Conservation (phyloP, 345 rosid species). For the Brassica incana region DNA sequence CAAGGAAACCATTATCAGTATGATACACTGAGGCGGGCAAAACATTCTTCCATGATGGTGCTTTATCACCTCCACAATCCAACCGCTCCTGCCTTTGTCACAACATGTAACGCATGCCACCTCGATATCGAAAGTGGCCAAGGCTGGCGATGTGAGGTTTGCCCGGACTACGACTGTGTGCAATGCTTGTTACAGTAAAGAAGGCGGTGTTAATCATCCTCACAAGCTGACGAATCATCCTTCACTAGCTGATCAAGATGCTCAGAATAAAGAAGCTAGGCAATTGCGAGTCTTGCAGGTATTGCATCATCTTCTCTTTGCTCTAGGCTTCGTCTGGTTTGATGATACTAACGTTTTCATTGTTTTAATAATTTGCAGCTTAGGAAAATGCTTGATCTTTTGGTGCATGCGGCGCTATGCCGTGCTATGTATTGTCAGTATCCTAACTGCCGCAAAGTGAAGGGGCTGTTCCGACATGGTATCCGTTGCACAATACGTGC, state of each 20-base stretch:
- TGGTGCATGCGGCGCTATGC: conserved; percentile 96
- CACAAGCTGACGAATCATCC: conserved; percentile 95
- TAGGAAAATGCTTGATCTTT: conserved; percentile 96
- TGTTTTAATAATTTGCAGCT: conserved; percentile 59
- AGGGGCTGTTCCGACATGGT: conserved; percentile 95
- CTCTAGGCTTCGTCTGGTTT: not conserved
- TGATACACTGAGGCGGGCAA: conserved; percentile 1
- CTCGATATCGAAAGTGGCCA: conserved; percentile 97
- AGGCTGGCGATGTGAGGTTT: conserved; percentile 98
- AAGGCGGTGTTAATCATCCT: conserved; percentile 83
- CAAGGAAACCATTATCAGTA: not conserved
- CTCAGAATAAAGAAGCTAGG: conserved; percentile 96
- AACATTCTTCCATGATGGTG: conserved; percentile 1
- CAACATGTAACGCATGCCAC: conserved; percentile 43
- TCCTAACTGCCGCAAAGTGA: conserved; percentile 96
- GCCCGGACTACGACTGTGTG: conserved; percentile 97
- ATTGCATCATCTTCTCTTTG: conserved; percentile 13
- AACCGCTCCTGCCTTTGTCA: not conserved
- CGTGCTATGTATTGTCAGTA: conserved; percentile 82
- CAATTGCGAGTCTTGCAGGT: conserved; percentile 87
- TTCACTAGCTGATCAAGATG: conserved; percentile 86
- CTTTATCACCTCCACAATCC: not conserved
- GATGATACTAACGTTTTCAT: not conserved
- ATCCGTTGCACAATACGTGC: conserved; percentile 85
- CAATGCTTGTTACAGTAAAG: conserved; percentile 80